Evolutionary conservation across 768 basidiomycete species (phyloP), one percentile per base, ranked within the genome.

Genomic region (Sarcomyxa edulis): DNA sequence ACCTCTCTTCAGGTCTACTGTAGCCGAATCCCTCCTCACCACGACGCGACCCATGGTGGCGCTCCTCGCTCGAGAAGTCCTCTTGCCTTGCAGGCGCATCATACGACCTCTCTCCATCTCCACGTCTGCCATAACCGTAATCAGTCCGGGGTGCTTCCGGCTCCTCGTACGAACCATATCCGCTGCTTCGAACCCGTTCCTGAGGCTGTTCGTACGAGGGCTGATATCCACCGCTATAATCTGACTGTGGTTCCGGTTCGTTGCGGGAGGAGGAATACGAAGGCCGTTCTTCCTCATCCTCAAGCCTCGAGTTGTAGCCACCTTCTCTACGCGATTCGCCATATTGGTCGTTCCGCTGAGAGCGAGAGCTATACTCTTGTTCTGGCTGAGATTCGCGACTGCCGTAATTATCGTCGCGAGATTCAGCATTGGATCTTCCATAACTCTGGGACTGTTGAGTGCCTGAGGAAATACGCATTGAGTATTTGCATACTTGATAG

Each of bases 71-170:
- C 20, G 48, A 38, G 28, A 39, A 44, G 7, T 39, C 36, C 25
- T 40, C 37, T 22, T 24, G 36, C 18, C 27, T 40, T 11, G 47
- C 40, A 14, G 47, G 50, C 9, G 47, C 47, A 29, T 52, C 28
- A 14, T 45, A 46, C 9, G n/a, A n/a, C n/a, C n/a, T n/a, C 15
- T 35, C 37, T 6, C 27, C 27, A 20, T 22, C n/a, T 10, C 46
- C 46, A 16, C 31, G 35, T 16, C 26, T 21, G 11, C 32, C 32
- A 15, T 40, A 35, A 16, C 29, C 26, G 10, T 32, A 23, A 15
- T 31, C n/a, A n/a, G n/a, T n/a, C n/a, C n/a, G n/a, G n/a, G n/a
- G n/a, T n/a, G n/a, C n/a, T n/a, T n/a, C n/a, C n/a, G n/a, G n/a
- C n/a, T n/a, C n/a, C n/a, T n/a, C n/a, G n/a, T 38, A 24, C 5